Percentiles rank a stretch among this genome's conserved stretches.
Evolutionary conservation across 306 rosid species (phyloP).

Genomic region (Vigna radiata): DNA sequence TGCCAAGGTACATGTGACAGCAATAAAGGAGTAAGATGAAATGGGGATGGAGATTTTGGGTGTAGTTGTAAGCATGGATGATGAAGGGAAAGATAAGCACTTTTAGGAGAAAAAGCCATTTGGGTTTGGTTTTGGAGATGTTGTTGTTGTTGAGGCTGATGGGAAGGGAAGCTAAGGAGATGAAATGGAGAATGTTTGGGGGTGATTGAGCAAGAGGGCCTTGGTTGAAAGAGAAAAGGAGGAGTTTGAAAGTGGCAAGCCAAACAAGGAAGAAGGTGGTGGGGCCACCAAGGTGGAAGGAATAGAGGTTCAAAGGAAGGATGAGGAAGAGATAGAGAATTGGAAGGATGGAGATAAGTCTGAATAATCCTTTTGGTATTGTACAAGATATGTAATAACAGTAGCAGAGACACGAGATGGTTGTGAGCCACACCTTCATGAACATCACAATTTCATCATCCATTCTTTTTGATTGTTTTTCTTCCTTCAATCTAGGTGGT

Average conservation of each 20-base stretch:
- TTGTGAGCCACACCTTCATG: constrained; percentile 52
- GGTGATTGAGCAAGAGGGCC: constrained; percentile 61
- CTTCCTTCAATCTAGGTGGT: not conserved
- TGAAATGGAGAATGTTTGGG: constrained; percentile 57
- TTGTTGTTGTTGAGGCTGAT: constrained; percentile 48
- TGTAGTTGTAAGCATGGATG: constrained; percentile 44
- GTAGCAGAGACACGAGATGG: constrained; percentile 45
- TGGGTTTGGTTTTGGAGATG: not conserved
- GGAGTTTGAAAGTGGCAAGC: constrained; percentile 55
- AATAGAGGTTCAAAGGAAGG: constrained; percentile 49
- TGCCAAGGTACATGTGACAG: constrained; percentile 59
- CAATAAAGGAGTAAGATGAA: constrained; percentile 50
- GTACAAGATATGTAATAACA: constrained; percentile 49
- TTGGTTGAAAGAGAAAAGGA: constrained; percentile 56
- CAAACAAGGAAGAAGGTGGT: constrained; percentile 60
- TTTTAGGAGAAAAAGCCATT: constrained; percentile 39
- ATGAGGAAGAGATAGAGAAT: constrained; percentile 48
- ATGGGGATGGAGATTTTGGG: constrained; percentile 44
- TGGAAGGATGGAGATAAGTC: constrained; percentile 53
- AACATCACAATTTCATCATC: constrained; percentile 47
- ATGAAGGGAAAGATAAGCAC: constrained; percentile 43
- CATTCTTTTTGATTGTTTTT: not conserved
- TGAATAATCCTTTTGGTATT: constrained; percentile 44
- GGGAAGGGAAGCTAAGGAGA: constrained; percentile 69
- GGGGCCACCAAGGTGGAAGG: constrained; percentile 47